Evolutionary conservation across 768 basidiomycete genomes (phyloP).

Genomic region (Pleurotus djamor): DNA sequence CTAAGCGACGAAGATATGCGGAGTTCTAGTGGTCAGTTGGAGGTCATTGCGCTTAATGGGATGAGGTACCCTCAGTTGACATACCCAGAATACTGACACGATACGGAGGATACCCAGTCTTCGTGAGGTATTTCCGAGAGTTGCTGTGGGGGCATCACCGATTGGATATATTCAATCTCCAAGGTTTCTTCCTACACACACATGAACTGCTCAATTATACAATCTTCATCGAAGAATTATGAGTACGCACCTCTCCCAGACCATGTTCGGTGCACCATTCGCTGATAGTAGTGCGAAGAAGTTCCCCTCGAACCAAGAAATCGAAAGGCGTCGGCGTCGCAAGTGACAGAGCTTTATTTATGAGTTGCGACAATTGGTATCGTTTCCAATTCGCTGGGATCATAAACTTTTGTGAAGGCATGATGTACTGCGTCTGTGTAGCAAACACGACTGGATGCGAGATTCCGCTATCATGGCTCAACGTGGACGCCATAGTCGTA

Average conservation of each 20-base stretch:
- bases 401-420: slow-evolving; percentile 90
- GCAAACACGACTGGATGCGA: slow-evolving; percentile 69
- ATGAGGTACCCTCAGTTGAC: slow-evolving; percentile 8
- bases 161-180: slow-evolving; percentile 90
- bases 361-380: slow-evolving; percentile 95
- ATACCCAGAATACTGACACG: slow-evolving; percentile 57
- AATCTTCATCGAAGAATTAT: slow-evolving; percentile 12
- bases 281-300: slow-evolving; percentile 67
- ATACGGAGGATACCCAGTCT: slow-evolving; percentile 91
- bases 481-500: slow-evolving; percentile 12
- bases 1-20: slow-evolving; percentile 27
- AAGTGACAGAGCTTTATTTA: slow-evolving; percentile 89
- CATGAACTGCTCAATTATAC: background rate
- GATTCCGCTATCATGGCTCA: slow-evolving; percentile 11
- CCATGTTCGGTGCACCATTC: slow-evolving; percentile 75
- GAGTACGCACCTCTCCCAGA: slow-evolving; percentile 56
- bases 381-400: slow-evolving; percentile 88
- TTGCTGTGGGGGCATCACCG: slow-evolving; percentile 82
- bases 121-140: slow-evolving; percentile 81
- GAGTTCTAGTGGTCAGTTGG: slow-evolving; percentile 5
- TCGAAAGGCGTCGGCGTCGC: slow-evolving; percentile 85
- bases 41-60: slow-evolving; percentile 1
- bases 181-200: slow-evolving; percentile 77
- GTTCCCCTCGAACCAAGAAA: slow-evolving; percentile 83
- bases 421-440: slow-evolving; percentile 68